phyloP scores from a whole-genome alignment of 768 basidiomycete species.

The Psilocybe tampanensis region DNA sequence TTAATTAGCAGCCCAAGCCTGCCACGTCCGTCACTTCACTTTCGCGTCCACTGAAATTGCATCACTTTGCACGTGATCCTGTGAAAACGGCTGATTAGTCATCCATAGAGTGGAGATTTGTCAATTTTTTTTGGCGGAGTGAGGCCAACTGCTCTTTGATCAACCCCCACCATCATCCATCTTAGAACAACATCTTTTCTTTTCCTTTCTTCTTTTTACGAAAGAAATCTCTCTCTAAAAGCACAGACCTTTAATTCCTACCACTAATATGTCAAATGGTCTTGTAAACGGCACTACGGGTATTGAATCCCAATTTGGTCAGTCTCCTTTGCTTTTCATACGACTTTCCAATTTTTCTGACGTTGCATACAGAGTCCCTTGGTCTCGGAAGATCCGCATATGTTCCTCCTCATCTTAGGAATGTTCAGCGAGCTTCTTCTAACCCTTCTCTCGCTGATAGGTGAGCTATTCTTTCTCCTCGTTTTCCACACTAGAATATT shows the following conservation, averaged over 20 bases:
- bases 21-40: slow-evolving; percentile 23
- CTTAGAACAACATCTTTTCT: slow-evolving; percentile 24
- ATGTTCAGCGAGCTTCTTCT: slow-evolving; percentile 82
- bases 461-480: slow-evolving; percentile 37
- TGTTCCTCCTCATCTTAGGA: slow-evolving; percentile 88
- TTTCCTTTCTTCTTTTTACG: slow-evolving; percentile 27
- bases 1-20: slow-evolving; percentile 2
- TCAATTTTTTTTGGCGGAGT: slow-evolving; percentile 25
- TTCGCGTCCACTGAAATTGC: slow-evolving; percentile 12
- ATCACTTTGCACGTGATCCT: slow-evolving; percentile 18
- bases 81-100: slow-evolving; percentile 20
- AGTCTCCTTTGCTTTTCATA: slow-evolving; percentile 25
- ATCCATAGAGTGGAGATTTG: slow-evolving; percentile 4
- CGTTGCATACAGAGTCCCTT: slow-evolving; percentile 59
- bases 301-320: slow-evolving; percentile 78
- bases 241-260: slow-evolving; percentile 25
- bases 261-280: slow-evolving; percentile 86
- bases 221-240: slow-evolving; percentile 27
- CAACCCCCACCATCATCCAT: slow-evolving; percentile 30
- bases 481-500: slow-evolving; percentile 9
- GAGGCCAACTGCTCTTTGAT: slow-evolving; percentile 31
- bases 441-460: slow-evolving; percentile 64
- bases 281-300: slow-evolving; percentile 76
- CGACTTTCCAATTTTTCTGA: slow-evolving; percentile 7
- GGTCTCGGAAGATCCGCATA: slow-evolving; percentile 81